Evolutionary conservation across 345 rosid genomes (phyloP).

Genomic region (Gossypium stocksii): DNA sequence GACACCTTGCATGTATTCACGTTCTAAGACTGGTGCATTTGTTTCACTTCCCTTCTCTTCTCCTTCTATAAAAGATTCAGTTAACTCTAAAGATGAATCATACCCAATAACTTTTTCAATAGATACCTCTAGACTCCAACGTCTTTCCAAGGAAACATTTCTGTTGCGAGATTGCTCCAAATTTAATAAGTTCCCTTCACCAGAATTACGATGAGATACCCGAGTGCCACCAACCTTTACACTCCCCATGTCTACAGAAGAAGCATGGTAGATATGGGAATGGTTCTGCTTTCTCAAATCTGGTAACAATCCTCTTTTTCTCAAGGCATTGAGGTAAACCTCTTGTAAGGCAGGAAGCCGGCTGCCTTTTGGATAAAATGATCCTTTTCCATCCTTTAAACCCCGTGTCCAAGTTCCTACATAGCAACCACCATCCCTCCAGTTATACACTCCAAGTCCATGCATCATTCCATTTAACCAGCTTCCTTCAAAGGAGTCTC

Average conservation of each 20-base stretch:
- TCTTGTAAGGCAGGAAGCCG: constrained; percentile 67
- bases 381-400: constrained; percentile 93
- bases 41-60: constrained; percentile 32
- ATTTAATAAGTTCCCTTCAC: constrained; percentile 64
- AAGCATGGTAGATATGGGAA: constrained; percentile 51
- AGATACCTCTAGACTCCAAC: constrained; percentile 97
- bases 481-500: constrained; percentile 86
- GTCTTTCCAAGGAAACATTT: constrained; percentile 78
- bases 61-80: constrained; percentile 42
- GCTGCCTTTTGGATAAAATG: constrained; percentile 83
- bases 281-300: constrained; percentile 69
- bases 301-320: constrained; percentile 84
- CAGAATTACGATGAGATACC: constrained; percentile 34
- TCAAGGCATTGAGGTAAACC: constrained; percentile 67
- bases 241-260: constrained; percentile 61
- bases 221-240: constrained; percentile 45
- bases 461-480: constrained; percentile 95
- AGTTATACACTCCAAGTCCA: constrained; percentile 88
- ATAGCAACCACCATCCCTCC: constrained; percentile 85
- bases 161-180: constrained; percentile 70
- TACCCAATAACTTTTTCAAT: constrained; percentile 92
- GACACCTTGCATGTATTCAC: constrained; percentile 98
- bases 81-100: constrained; percentile 51
- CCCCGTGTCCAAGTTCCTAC: constrained; percentile 95
- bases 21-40: constrained; percentile 65